These are phyloP conservation scores for Malassezia furfur DNA, from an alignment of 1,284 basidiomycete species.

Conservation along the genomic window DNA sequence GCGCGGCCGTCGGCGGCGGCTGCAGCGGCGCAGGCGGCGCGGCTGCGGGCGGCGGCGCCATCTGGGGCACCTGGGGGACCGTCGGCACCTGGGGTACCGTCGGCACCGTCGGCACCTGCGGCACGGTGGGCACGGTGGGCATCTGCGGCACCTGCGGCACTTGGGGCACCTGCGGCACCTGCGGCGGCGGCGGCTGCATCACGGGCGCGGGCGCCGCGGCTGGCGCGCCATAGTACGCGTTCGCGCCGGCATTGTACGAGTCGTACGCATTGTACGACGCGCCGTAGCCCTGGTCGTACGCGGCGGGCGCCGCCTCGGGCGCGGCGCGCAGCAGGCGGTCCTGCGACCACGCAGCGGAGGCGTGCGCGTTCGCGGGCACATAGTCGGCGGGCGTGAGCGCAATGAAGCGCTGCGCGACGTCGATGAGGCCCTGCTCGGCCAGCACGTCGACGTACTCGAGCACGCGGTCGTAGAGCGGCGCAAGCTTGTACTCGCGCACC, in stretches of 20 bases:
- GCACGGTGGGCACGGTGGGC: conserved; percentile 20
- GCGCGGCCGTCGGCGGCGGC: background rate
- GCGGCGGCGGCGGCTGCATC: conserved; percentile 9
- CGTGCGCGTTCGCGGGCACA: conserved; percentile 44
- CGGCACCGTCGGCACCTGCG: conserved; percentile 47
- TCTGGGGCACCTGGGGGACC: conserved; percentile 52
- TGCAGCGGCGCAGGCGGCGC: background rate
- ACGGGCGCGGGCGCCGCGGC: conserved; percentile 13
- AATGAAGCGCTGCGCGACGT: conserved; percentile 71
- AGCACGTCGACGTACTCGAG: conserved; percentile 90
- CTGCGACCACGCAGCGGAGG: conserved; percentile 16
- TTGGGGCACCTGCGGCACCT: conserved; percentile 15
- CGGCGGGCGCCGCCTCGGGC: background rate
- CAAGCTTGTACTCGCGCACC: conserved; percentile 70
- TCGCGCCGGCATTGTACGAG: background rate
- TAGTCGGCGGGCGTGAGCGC: conserved; percentile 73
- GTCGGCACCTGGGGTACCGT: conserved; percentile 22
- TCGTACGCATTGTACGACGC: conserved; percentile 6
- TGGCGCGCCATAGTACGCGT: conserved; percentile 6
- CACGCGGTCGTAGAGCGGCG: conserved; percentile 79
- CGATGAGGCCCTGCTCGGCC: conserved; percentile 75
- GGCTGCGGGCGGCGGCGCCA: conserved; percentile 25
- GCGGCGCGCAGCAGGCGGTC: conserved; percentile 18
- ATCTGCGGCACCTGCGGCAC: conserved; percentile 13
- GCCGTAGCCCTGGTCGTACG: conserved; percentile 16